phyloP scores from a whole-genome alignment of 257 asterid species.

The Nicotiana otophora region DNA sequence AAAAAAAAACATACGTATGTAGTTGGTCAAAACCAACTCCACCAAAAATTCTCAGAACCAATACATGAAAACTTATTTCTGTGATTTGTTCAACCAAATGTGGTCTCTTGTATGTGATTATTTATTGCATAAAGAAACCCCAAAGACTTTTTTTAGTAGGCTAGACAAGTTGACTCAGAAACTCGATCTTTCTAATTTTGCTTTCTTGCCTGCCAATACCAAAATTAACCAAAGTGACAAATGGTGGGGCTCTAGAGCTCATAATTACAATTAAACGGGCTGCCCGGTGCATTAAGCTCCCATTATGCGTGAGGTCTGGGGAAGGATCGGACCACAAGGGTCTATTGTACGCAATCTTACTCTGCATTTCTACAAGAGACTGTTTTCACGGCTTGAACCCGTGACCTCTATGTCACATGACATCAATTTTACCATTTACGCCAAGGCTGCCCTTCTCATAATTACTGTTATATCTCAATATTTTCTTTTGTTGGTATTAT shows the following conservation, averaged over 20 bases:
- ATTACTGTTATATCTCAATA: too few species aligned
- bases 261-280: not conserved
- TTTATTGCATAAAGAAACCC: conserved; percentile 10
- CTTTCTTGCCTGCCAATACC: conserved; percentile 16
- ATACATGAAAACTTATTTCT: too few species aligned
- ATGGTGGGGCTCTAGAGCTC: conserved; percentile 12
- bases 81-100: not conserved
- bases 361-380: too few species aligned
- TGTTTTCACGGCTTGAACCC: too few species aligned
- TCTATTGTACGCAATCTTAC: too few species aligned
- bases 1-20: not conserved
- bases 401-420: not conserved
- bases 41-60: not conserved
- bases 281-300: too few species aligned
- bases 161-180: conserved; percentile 28
- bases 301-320: too few species aligned
- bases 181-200: not conserved
- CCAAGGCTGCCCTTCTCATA: not conserved
- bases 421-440: too few species aligned
- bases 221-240: conserved; percentile 19
- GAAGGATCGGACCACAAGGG: too few species aligned
- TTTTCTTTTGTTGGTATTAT: not conserved
- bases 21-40: conserved; percentile 21
- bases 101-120: not conserved
- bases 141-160: conserved; percentile 27